Base-by-base conservation (phyloP, 805 yeast species). In the Kodamaea neixiangensis region DNA sequence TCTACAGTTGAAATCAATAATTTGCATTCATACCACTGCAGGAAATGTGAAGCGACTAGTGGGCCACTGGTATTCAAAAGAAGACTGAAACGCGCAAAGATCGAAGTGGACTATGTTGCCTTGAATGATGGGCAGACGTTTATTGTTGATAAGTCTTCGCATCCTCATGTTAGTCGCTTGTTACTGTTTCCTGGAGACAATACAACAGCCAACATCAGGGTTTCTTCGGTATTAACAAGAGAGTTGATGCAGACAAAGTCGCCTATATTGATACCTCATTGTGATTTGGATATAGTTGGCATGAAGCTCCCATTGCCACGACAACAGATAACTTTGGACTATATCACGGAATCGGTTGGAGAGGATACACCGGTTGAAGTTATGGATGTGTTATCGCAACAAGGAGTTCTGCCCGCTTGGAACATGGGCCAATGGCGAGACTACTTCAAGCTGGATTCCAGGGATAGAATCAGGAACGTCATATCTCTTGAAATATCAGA, bases 331-430 rank as follows among this genome's bases (percentile, higher is more conserved):
- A 76, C 82, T 6, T 83, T 89, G 5, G 74, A 78, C 41, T 71
- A 80, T 52, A 76, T 89, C 0, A 72, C 86, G 0, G 76, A 77
- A 4, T 61, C 74, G 10, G 77, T 89, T 21, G 97, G 96, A 0
- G 78, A 68, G 3, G 86, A 83, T 35, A 68, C 70, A 3, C 78
- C 77, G 0, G 78, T 91, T 1, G 96, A 89, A 49, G 96, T 91
- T 1, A 89, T 91, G 93, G 97, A 91, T 64, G 96, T 89, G 3
- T 74, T 87, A 18, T 85, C 96, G 0, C 97, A 91, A 60, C 85
- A 86, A 49, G 78, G 82, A 35, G 75, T 73, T 21, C 61, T 73
- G 10, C 82, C 85, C 0, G 77, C 78, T 10, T 90, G 96, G 97
- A 75, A 78, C 15, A 66, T 90, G 72, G 77, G 77, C 1, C 75